Conservation (phyloP, 805 yeast genomes). For the Scheffersomyces lignosus region DNA sequence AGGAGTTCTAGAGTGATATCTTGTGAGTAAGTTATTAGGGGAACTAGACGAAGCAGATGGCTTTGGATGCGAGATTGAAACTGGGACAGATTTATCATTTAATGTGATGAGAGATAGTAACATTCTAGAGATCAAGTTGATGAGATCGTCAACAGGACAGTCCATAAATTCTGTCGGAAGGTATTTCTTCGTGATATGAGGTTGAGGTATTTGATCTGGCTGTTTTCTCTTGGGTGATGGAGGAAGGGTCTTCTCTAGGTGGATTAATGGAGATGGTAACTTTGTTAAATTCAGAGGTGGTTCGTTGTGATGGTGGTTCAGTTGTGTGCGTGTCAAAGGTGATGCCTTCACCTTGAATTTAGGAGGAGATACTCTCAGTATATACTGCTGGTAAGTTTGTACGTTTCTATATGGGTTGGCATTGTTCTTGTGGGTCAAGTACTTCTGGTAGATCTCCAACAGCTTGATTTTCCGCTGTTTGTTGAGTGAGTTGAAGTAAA, state of each 20-base stretch:
- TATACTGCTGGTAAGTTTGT: background rate
- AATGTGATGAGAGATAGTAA: conserved; percentile 68
- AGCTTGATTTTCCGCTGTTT: conserved; percentile 17
- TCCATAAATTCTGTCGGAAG: conserved; percentile 58
- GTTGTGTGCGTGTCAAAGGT: background rate
- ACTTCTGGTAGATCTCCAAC: conserved; percentile 23
- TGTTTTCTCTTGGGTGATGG: background rate
- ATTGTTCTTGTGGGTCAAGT: conserved; percentile 11
- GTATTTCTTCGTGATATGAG: conserved; percentile 6
- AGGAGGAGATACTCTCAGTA: background rate
- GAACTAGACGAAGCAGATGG: conserved; percentile 20
- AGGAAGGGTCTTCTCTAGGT: background rate
- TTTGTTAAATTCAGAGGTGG: background rate
- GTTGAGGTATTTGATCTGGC: background rate
- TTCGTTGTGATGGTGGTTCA: background rate
- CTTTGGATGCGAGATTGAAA: conserved; percentile 27
- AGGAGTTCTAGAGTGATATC: conserved; percentile 93
- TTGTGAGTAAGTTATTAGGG: conserved; percentile 50
- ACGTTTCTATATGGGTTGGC: background rate
- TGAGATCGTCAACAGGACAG: conserved; percentile 70
- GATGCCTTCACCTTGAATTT: background rate
- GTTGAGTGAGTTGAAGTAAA: conserved; percentile 19
- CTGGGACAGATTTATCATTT: conserved; percentile 61
- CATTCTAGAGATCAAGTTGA: conserved; percentile 76
- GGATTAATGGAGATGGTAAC: background rate